Evolutionary conservation across 2,329 filamentous ascomycete genomes (phyloP).

Genomic region (Chalaropsis ovoidea): DNA sequence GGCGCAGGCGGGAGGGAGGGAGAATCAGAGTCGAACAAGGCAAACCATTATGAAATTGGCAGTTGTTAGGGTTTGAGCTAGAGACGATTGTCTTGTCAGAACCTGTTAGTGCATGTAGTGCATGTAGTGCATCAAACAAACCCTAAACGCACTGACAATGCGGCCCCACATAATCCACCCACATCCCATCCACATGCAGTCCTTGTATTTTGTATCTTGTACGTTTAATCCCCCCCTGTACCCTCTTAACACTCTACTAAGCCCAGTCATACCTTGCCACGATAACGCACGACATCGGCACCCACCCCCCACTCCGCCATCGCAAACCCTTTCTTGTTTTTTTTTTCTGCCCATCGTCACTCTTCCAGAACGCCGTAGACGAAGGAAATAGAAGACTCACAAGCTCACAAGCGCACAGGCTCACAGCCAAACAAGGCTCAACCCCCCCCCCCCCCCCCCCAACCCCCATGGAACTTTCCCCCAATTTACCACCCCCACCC

Average conservation of each 20-base stretch:
- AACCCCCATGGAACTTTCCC: no score
- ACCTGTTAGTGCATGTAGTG: no score
- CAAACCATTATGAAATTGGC: not conserved
- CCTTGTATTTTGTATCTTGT: no score
- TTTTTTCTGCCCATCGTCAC: not conserved
- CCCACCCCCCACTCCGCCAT: not conserved
- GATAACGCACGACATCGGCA: not conserved
- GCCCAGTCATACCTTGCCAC: not conserved
- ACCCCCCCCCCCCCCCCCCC: not conserved
- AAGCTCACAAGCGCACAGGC: no score
- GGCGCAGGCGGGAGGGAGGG: slow-evolving; percentile 7
- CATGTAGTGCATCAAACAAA: not conserved
- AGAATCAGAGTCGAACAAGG: not conserved
- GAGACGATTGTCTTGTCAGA: not conserved
- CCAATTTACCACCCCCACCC: no score
- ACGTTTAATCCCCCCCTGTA: not conserved
- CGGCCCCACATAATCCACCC: not conserved
- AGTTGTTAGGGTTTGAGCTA: not conserved
- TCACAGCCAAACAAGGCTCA: not conserved
- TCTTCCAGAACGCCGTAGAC: not conserved
- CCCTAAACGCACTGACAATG: slow-evolving; percentile 7
- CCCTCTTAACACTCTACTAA: not conserved
- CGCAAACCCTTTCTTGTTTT: not conserved
- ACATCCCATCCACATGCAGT: no score
- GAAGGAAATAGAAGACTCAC: no score